These are phyloP conservation scores for Nemania diffusa DNA, from an alignment of 2,329 filamentous ascomycete species.

Conservation along the genomic window DNA sequence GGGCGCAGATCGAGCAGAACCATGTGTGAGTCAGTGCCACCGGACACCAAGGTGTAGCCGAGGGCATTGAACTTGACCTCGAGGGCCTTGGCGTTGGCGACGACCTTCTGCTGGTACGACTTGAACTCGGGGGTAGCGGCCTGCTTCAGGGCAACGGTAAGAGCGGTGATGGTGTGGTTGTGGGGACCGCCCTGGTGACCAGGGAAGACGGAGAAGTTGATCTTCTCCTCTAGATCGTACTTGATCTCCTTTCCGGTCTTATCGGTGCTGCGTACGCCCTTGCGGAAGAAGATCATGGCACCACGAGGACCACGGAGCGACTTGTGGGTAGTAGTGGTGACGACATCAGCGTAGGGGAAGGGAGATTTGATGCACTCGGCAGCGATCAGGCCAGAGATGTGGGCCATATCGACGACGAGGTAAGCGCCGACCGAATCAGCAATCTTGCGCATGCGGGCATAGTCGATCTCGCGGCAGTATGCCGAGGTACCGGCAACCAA, in stretches of 20 bases:
- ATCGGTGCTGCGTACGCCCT: conserved; percentile 90
- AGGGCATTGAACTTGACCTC: conserved; percentile 85
- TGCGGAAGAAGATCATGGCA: conserved; percentile 99
- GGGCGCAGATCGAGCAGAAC: conserved; percentile 94
- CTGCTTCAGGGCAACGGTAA: conserved; percentile 95
- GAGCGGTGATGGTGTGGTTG: conserved; percentile 99
- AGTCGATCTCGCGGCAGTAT: conserved; percentile 98
- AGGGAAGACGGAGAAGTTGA: conserved; percentile 99
- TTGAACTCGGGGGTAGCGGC: conserved; percentile 91
- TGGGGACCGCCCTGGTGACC: conserved; percentile 98
- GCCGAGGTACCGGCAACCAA: conserved; percentile 96
- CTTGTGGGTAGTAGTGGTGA: conserved; percentile 99
- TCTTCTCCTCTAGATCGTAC: conserved; percentile 94
- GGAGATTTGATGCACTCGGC: conserved; percentile 93
- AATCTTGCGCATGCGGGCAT: conserved; percentile 94
- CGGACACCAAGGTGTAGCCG: conserved; percentile 93
- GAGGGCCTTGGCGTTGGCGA: conserved; percentile 92
- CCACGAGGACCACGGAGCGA: conserved; percentile 96
- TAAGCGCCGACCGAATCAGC: conserved; percentile 94
- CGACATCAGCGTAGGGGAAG: conserved; percentile 92
- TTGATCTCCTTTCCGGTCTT: conserved; percentile 90
- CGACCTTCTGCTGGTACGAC: conserved; percentile 90
- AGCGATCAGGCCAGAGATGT: conserved; percentile 96
- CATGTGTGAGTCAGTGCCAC: conserved; percentile 97
- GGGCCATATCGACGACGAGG: conserved; percentile 96